phyloP scores from a whole-genome alignment of 1,139 yeast species.

The Debaryomyces sp. region DNA sequence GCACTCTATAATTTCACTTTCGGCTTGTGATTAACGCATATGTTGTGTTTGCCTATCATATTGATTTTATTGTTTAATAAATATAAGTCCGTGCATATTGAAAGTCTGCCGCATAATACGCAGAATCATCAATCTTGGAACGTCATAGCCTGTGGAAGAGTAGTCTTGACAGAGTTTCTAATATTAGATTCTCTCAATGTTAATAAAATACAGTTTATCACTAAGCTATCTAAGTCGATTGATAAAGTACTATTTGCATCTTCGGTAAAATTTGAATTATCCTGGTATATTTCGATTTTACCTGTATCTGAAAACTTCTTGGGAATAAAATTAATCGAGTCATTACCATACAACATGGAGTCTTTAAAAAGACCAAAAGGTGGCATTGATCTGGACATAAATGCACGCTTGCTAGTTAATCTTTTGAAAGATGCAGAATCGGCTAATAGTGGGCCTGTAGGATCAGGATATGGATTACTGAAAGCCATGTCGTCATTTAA shows the following conservation, averaged over 20 bases:
- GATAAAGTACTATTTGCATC: conserved; percentile 34
- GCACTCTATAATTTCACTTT: too few relatives aligned
- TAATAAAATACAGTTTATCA: conserved; percentile 31
- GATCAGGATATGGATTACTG: conserved; percentile 35
- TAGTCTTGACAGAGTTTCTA: conserved; percentile 22
- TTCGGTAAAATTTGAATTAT: conserved; percentile 12
- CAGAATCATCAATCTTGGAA: neutral
- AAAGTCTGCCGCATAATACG: neutral
- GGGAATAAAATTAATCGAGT: conserved; percentile 25
- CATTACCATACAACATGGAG: conserved; percentile 23
- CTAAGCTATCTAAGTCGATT: conserved; percentile 35
- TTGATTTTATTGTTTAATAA: neutral
- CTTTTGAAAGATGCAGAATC: conserved; percentile 7
- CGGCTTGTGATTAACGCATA: too few relatives aligned
- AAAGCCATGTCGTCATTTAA: conserved; percentile 10
- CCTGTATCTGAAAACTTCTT: conserved; percentile 40
- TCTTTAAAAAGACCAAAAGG: conserved; percentile 46
- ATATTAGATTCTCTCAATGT: conserved; percentile 38
- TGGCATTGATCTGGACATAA: conserved; percentile 22
- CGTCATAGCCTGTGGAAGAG: neutral
- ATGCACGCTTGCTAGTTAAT: neutral
- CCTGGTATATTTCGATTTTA: conserved; percentile 40
- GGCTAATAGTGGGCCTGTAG: conserved; percentile 23
- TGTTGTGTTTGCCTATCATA: neutral
- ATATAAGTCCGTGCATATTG: neutral